phyloP scores from a whole-genome alignment of 306 rosid genomes.

The Sicyos edulis region DNA sequence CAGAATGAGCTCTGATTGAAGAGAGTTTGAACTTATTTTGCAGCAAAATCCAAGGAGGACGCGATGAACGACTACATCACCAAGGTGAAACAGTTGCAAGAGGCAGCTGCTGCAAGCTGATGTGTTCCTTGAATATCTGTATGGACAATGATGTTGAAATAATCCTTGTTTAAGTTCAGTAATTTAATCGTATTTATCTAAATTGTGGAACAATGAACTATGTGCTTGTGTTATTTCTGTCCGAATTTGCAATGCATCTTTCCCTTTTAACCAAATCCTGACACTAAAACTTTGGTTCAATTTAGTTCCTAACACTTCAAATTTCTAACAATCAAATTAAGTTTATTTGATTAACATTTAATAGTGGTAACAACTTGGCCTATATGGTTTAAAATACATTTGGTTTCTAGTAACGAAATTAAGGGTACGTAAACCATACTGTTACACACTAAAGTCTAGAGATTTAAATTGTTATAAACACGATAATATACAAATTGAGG shows the following conservation, averaged over 20 bases:
- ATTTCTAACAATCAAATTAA: neutral
- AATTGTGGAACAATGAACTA: constrained; percentile 9
- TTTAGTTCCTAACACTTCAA: no score
- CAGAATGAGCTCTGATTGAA: neutral
- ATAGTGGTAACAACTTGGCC: no score
- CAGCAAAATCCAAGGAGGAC: constrained; percentile 85
- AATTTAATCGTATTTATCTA: constrained; percentile 8
- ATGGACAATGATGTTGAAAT: constrained; percentile 3
- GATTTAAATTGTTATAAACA: no score
- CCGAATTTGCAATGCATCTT: neutral
- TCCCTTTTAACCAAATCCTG: constrained; percentile 1
- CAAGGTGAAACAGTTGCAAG: constrained; percentile 88
- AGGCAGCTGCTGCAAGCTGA: constrained; percentile 57
- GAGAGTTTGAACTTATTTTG: constrained; percentile 13
- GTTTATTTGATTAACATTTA: no score
- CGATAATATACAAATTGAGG: no score
- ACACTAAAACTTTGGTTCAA: neutral
- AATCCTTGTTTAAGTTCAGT: constrained; percentile 16
- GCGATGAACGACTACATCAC: constrained; percentile 82
- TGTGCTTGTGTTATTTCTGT: neutral
- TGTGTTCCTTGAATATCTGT: neutral
- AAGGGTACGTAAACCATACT: no score
- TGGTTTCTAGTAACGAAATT: no score
- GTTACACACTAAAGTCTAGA: no score
- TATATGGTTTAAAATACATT: no score